These are phyloP conservation scores for Poa pratensis DNA, from an alignment of 176 grass and related monocot genomes.

Conservation along the genomic window DNA sequence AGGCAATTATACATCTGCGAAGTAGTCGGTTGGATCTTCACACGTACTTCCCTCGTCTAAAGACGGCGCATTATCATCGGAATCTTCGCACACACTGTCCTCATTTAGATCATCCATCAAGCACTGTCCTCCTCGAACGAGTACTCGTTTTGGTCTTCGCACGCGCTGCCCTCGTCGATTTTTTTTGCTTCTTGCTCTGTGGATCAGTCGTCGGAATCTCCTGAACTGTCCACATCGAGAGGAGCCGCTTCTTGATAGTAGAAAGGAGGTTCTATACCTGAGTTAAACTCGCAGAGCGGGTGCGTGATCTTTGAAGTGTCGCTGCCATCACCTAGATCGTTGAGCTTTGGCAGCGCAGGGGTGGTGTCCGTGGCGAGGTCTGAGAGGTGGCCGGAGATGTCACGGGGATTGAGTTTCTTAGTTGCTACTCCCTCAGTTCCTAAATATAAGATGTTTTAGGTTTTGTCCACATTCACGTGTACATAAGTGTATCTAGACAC, in stretches of 20 bases:
- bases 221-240: no score
- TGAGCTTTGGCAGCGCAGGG: constrained; percentile 17
- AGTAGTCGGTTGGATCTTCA: background rate
- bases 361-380: constrained; percentile 22
- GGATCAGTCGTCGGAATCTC: background rate
- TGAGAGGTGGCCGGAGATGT: constrained; percentile 23
- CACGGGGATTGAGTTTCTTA: constrained; percentile 16
- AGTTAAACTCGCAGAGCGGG: background rate
- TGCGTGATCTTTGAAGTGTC: background rate
- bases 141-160: no score
- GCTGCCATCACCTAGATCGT: background rate
- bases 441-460: no score
- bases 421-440: no score
- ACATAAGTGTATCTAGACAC: no score
- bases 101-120: background rate
- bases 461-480: no score
- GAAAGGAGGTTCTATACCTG: background rate
- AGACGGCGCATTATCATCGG: background rate
- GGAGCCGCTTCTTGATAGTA: background rate
- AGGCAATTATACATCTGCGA: background rate
- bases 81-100: background rate
- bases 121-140: background rate
- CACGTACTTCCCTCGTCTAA: background rate
- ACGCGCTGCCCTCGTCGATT: no score
- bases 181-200: background rate